Percentiles rank a stretch among this genome's conserved stretches.
These are phyloP conservation scores for Grigorovia transvaalensis DNA, from an alignment of 805 yeast species.

Conservation along the genomic window DNA sequence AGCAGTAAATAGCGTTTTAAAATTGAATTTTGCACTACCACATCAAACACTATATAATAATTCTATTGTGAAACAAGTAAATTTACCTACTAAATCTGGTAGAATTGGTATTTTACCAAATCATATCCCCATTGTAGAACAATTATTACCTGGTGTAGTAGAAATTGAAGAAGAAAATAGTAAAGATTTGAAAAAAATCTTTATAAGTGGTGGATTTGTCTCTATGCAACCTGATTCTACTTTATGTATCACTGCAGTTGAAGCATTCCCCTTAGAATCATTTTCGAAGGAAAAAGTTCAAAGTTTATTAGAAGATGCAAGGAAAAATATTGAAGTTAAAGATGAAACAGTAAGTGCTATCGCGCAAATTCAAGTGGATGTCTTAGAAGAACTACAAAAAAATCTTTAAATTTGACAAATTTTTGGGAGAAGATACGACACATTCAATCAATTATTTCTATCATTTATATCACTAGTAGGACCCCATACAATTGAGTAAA, in stretches of 20 bases:
- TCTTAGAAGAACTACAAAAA: slow-evolving; percentile 83
- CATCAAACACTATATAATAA: slow-evolving; percentile 57
- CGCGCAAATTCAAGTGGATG: slow-evolving; percentile 92
- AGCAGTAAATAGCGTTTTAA: slow-evolving; percentile 57
- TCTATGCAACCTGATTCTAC: slow-evolving; percentile 91
- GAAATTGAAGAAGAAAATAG: slow-evolving; percentile 75
- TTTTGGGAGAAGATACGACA: background rate
- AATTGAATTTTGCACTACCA: slow-evolving; percentile 85
- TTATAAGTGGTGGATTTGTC: slow-evolving; percentile 94
- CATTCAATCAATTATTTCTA: no score
- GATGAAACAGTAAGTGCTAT: slow-evolving; percentile 88
- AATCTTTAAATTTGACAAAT: slow-evolving; percentile 20
- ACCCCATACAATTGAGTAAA: background rate
- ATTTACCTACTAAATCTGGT: slow-evolving; percentile 91
- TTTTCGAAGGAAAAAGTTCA: slow-evolving; percentile 74
- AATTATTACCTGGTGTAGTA: slow-evolving; percentile 89
- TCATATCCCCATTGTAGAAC: slow-evolving; percentile 96
- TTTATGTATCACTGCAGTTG: slow-evolving; percentile 84
- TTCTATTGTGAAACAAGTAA: slow-evolving; percentile 55
- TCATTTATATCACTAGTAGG: no score
- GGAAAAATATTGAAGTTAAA: slow-evolving; percentile 73
- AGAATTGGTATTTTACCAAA: slow-evolving; percentile 94
- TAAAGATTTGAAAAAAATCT: slow-evolving; percentile 62
- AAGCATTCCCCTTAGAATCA: slow-evolving; percentile 85
- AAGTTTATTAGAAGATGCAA: slow-evolving; percentile 82